Base-by-base conservation (phyloP, 352 stramenopile species). In the Phytopythium oedochilum region DNA sequence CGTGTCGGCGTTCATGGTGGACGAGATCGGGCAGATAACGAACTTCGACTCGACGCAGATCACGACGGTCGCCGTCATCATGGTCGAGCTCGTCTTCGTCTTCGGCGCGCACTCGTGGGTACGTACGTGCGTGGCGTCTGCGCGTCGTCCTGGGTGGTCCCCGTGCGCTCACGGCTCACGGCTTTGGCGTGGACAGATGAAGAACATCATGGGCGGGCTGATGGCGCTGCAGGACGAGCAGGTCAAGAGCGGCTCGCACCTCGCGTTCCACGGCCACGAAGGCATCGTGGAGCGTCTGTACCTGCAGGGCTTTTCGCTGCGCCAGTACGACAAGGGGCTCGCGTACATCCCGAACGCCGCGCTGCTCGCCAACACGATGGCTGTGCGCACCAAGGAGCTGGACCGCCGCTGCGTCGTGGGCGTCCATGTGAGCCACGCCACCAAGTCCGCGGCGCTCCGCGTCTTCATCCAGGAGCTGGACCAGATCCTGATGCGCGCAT, bases 1-100 rank as follows among this genome's bases (percentile, higher is more conserved):
- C n/a, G 73, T 92, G 22, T 92, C 83, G n/a, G 80, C 75, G 26
- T 92, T 86, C 53, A 92, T 94, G 59, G 75, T 94, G 40, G 82
- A 89, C 57, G 82, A 88, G 48, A 87, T 94, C 31, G 83, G 76
- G 26, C 49, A 71, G 47, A 89, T 89, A 56, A 89, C 80, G 31
- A 71, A 88, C 45, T 94, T 92, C 54, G 76, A 92, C 56, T 90
- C 84, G 47, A 74, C 80, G 5, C 75, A 92, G 53, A 83, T 94
- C 59, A 86, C 80, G 15, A 88, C 77, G 0, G 79, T 92, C 40
- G 79, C 81, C 0, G 73, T 92, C n/a, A 55, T 92, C 45, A 83
- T 90, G 64, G 60, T 92, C 36, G 82, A 94, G 60, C 66, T 91
- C 55, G 78, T 94, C 18, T 75, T 88, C 31, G 65, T 94, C 17